Evolutionary conservation across 352 stramenopile genomes (phyloP).

Genomic region (Phytopythium cucurbitacearum): DNA sequence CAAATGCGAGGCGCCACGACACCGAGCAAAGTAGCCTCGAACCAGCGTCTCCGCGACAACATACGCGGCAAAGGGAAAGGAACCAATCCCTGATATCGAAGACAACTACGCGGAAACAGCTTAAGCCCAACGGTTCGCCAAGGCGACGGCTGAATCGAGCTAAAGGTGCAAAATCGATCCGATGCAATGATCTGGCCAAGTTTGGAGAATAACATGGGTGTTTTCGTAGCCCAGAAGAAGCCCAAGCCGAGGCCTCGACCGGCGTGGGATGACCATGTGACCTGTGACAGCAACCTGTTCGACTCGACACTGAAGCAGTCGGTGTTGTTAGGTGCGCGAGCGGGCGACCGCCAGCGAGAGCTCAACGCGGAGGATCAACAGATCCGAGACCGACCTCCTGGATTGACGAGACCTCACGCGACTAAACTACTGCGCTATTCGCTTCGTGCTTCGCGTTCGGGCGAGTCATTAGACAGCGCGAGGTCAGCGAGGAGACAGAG

Average conservation of each 20-base stretch:
- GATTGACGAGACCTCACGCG: not conserved
- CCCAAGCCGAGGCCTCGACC: slow-evolving; percentile 14
- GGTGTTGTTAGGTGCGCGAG: slow-evolving; percentile 40
- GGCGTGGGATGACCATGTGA: slow-evolving; percentile 43
- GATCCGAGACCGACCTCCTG: slow-evolving; percentile 3
- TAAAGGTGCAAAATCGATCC: too few relatives aligned
- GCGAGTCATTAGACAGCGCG: not conserved
- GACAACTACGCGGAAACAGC: too few relatives aligned
- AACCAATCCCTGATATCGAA: too few relatives aligned
- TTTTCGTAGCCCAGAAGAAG: not conserved
- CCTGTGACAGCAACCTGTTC: slow-evolving; percentile 26
- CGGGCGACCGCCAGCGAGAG: slow-evolving; percentile 33
- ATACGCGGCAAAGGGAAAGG: too few relatives aligned
- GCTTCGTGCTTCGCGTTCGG: not conserved
- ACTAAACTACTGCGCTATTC: not conserved
- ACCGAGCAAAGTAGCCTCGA: not conserved
- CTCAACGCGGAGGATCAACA: slow-evolving; percentile 9
- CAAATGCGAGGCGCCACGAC: not conserved
- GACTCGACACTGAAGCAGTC: slow-evolving; percentile 50
- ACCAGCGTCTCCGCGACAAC: too few relatives aligned
- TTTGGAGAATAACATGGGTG: not conserved
- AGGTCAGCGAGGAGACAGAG: not conserved
- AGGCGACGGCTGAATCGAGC: too few relatives aligned
- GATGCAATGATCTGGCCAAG: too few relatives aligned
- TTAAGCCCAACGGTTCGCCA: too few relatives aligned